Conservation (phyloP, 768 basidiomycete genomes). For the Pholiota molesta region DNA sequence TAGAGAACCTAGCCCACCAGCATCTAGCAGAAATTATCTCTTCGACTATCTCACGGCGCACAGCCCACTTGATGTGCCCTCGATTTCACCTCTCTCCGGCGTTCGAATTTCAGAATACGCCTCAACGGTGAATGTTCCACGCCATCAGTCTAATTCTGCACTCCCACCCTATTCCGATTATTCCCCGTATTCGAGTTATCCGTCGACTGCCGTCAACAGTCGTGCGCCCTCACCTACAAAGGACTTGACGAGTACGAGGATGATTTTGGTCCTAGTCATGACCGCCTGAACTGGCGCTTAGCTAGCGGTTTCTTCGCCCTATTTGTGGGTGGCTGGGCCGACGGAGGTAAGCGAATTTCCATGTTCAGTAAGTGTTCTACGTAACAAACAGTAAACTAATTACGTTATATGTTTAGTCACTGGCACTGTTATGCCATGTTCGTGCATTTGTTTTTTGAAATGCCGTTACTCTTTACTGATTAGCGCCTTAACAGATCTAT, state of each 20-base stretch:
- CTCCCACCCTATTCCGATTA: slow-evolving; percentile 15
- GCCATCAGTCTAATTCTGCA: slow-evolving; percentile 9
- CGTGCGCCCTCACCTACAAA: slow-evolving; percentile 22
- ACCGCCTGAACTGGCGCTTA: slow-evolving; percentile 41
- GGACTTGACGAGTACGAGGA: slow-evolving; percentile 16
- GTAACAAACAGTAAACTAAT: background rate
- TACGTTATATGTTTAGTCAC: slow-evolving; percentile 41
- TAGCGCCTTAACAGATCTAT: slow-evolving; percentile 42
- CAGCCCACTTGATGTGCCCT: slow-evolving; percentile 5
- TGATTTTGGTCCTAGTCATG: slow-evolving; percentile 6
- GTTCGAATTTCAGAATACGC: slow-evolving; percentile 17
- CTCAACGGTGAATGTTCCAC: slow-evolving; percentile 17
- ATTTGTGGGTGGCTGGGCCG: slow-evolving; percentile 56
- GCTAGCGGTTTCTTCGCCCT: slow-evolving; percentile 43
- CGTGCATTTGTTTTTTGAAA: slow-evolving; percentile 13
- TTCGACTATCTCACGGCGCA: slow-evolving; percentile 10
- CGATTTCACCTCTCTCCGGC: slow-evolving; percentile 13
- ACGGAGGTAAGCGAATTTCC: slow-evolving; percentile 40
- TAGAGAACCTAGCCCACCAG: slow-evolving; percentile 4
- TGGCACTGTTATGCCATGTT: slow-evolving; percentile 57
- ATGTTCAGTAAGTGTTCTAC: background rate
- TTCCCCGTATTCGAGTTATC: slow-evolving; percentile 20
- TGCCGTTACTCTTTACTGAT: background rate
- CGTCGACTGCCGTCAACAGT: slow-evolving; percentile 23
- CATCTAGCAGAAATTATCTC: slow-evolving; percentile 8